Percentiles rank a stretch among this genome's conserved stretches.
Conservation (phyloP, 1,139 yeast species). For the Suhomyces yuchorum region DNA sequence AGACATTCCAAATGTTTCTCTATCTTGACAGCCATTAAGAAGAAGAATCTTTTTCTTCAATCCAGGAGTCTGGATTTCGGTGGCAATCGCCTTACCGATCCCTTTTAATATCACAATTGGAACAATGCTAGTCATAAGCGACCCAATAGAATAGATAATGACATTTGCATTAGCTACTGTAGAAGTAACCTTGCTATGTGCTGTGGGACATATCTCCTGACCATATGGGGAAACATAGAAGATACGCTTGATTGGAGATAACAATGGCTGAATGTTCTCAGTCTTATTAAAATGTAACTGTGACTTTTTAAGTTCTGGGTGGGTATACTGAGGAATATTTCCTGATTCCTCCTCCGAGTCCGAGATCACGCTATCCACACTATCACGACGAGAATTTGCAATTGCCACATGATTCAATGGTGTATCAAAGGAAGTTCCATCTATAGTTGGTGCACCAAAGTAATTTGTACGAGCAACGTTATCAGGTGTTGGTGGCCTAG, state of each 20-base stretch:
- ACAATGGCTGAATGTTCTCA: constrained; percentile 55
- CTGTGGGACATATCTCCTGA: constrained; percentile 79
- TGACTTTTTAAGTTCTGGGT: constrained; percentile 74
- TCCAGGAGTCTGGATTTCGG: constrained; percentile 26
- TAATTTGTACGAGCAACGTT: constrained; percentile 18
- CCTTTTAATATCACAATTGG: constrained; percentile 79
- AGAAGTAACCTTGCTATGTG: constrained; percentile 63
- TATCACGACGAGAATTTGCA: constrained; percentile 9
- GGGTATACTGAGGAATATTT: constrained; percentile 73
- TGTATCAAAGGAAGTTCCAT: constrained; percentile 14
- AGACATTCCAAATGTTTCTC: constrained; percentile 72
- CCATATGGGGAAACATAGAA: constrained; percentile 88
- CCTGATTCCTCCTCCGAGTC: constrained; percentile 46
- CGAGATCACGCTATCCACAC: constrained; percentile 8
- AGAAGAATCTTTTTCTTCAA: constrained; percentile 54
- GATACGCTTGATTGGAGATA: constrained; percentile 74
- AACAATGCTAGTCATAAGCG: constrained; percentile 80
- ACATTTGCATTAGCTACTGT: constrained; percentile 55
- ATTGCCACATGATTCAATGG: constrained; percentile 25
- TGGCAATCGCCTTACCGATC: constrained; percentile 60
- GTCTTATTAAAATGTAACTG: constrained; percentile 72
- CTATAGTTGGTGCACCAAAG: constrained; percentile 20
- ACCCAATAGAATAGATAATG: constrained; percentile 80
- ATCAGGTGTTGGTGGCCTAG: constrained; percentile 43
- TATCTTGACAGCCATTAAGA: constrained; percentile 70